Evolutionary conservation across 1,284 basidiomycete species (phyloP), one percentile per base, ranked within the genome.

Genomic region (Pulveroboletus sp.): DNA sequence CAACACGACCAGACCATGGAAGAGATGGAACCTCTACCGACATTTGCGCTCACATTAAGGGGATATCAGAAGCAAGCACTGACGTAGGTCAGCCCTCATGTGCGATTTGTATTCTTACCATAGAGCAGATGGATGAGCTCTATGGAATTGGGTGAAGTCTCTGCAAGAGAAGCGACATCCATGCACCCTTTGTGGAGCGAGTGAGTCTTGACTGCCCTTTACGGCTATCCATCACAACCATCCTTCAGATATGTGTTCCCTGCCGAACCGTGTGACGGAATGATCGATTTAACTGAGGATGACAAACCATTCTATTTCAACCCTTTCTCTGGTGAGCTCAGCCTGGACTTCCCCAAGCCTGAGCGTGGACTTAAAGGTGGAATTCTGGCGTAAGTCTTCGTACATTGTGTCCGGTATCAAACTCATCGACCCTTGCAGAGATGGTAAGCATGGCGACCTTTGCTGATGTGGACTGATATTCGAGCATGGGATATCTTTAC

Each of bases 151-250:
- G 90, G 88, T 3, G 79, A 84, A 24, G 77, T 79, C 58, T 84
- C 87, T 49, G 87, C 88, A 20, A 83, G 92, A 48, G 85, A 92
- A 63, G 80, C 83, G 2, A 72, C 79, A 9, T 87, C 90, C 2
- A 87, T 98, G 79, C 94, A 99, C 74, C 96, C 96, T 1, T 74
- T 99, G 12, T 99, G 96, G 96, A 91, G 92, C 76, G 87, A 94
- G 91, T 97, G 74, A 70, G 85, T 74, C 36, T 22, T 47, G 31
- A 25, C 43, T 48, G 28, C 33, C 47, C 64, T 47, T 18, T n/a
- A 29, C 20, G 26, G n/a, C 49, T 29, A 17, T n/a, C 28, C 7
- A 47, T 47, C n/a, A 47, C 36, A n/a, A 33, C 22, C 47, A 49
- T 38, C 28, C 18, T 43, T 11, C 45, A 92, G 90, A 78, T 92